Percentiles rank a stretch among this genome's conserved stretches.
Conservation (phyloP, 768 basidiomycete genomes). For the Lyophyllum decastes region DNA sequence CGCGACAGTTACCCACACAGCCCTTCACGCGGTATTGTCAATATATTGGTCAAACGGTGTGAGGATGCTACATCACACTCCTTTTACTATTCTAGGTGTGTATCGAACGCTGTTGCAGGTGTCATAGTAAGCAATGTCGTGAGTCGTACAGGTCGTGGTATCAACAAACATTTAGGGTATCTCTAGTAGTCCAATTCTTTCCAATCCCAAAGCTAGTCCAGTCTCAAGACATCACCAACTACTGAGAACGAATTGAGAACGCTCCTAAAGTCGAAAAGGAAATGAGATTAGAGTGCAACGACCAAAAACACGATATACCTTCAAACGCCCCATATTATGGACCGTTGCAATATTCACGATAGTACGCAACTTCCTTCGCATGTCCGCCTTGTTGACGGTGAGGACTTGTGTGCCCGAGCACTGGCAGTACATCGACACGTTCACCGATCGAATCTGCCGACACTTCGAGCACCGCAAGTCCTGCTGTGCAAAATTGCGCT, state of each 20-base stretch:
- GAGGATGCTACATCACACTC: no score
- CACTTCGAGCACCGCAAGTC: constrained; percentile 90
- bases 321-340: constrained; percentile 67
- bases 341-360: constrained; percentile 82
- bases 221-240: constrained; percentile 33
- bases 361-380: constrained; percentile 71
- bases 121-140: no score
- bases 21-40: no score
- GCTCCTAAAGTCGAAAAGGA: constrained; percentile 35
- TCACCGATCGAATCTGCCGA: constrained; percentile 88
- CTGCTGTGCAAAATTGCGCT: constrained; percentile 81
- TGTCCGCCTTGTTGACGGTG: constrained; percentile 72
- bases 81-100: no score
- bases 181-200: not conserved
- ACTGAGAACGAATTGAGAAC: constrained; percentile 42
- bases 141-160: constrained; percentile 7
- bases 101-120: no score
- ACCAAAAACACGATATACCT: constrained; percentile 41
- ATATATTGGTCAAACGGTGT: no score
- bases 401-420: constrained; percentile 87
- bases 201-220: not conserved
- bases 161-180: constrained; percentile 14
- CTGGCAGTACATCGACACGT: constrained; percentile 79
- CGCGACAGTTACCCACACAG: not conserved
- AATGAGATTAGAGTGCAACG: not conserved